Evolutionary conservation across 2,329 filamentous ascomycete species (phyloP).

Genomic region (Fusarium longipes): DNA sequence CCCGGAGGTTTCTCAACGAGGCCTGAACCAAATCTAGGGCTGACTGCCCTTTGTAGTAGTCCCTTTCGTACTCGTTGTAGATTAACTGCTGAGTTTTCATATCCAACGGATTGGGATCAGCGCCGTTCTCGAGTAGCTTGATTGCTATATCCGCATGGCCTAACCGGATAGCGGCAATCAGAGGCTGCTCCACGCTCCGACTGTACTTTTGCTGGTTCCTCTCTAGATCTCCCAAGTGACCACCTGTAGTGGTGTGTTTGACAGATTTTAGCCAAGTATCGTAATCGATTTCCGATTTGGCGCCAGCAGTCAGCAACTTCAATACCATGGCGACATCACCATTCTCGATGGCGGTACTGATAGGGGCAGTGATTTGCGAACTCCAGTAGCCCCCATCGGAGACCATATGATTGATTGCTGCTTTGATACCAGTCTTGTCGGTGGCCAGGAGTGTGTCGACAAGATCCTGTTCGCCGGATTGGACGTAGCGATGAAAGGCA

Average conservation of each 20-base stretch:
- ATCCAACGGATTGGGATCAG: slow-evolving; percentile 72
- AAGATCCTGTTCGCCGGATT: slow-evolving; percentile 59
- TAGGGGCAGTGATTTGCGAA: slow-evolving; percentile 56
- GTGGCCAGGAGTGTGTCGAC: slow-evolving; percentile 63
- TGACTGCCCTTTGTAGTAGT: slow-evolving; percentile 56
- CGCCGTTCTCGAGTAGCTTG: slow-evolving; percentile 71
- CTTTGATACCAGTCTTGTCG: slow-evolving; percentile 70
- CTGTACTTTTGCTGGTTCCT: slow-evolving; percentile 62
- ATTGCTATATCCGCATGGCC: slow-evolving; percentile 61
- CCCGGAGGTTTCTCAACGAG: slow-evolving; percentile 62
- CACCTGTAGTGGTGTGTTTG: slow-evolving; percentile 55
- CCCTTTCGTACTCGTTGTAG: slow-evolving; percentile 47
- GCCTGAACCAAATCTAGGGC: slow-evolving; percentile 70
- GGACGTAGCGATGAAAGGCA: slow-evolving; percentile 72
- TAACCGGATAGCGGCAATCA: slow-evolving; percentile 68
- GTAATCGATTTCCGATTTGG: slow-evolving; percentile 69
- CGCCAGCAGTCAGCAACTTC: slow-evolving; percentile 73
- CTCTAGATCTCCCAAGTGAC: slow-evolving; percentile 55
- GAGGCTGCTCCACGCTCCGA: slow-evolving; percentile 67
- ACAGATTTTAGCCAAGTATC: slow-evolving; percentile 71
- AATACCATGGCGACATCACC: slow-evolving; percentile 64
- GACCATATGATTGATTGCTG: slow-evolving; percentile 74
- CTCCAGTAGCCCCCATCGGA: slow-evolving; percentile 53
- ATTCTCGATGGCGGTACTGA: slow-evolving; percentile 68
- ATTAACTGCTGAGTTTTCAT: slow-evolving; percentile 52